Conservation (phyloP, 208 protist genomes). For the Zelonia costaricensis region DNA sequence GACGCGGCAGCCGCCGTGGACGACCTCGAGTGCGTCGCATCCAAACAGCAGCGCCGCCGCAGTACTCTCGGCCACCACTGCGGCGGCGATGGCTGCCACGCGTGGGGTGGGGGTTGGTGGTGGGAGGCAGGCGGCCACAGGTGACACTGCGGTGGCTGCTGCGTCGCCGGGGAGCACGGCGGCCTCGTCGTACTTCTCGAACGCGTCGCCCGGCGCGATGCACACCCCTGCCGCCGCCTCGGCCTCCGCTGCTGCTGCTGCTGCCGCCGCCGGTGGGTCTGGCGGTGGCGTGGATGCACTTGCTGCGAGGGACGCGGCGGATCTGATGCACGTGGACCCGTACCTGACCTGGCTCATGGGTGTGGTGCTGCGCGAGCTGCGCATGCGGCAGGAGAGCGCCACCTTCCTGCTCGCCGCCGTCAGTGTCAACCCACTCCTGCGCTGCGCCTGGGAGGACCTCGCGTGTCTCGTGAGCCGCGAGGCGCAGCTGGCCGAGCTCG, state of each 20-base stretch:
- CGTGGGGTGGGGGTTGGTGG: too few species aligned
- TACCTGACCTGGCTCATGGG: slow-evolving; percentile 86
- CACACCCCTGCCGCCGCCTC: background rate
- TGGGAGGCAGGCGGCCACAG: too few species aligned
- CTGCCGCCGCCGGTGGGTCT: background rate
- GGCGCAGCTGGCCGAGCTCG: slow-evolving; percentile 71
- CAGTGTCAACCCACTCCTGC: slow-evolving; percentile 69
- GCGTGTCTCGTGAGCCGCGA: slow-evolving; percentile 63
- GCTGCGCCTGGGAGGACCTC: slow-evolving; percentile 85
- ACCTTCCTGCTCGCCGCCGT: slow-evolving; percentile 63
- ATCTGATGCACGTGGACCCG: slow-evolving; percentile 47
- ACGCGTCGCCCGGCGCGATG: slow-evolving; percentile 7
- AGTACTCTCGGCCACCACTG: background rate
- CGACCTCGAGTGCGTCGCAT: slow-evolving; percentile 15
- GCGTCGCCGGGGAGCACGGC: slow-evolving; percentile 1
- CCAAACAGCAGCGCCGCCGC: background rate
- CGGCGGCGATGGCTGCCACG: background rate
- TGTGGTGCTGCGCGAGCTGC: slow-evolving; percentile 77
- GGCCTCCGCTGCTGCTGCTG: background rate
- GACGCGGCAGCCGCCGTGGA: slow-evolving; percentile 26
- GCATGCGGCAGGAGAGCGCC: slow-evolving; percentile 76
- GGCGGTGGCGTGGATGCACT: background rate
- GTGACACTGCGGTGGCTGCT: background rate
- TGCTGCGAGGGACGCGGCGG: background rate
- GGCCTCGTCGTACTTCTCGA: slow-evolving; percentile 15